These are phyloP conservation scores for Cystobasidium tubakii DNA, from an alignment of 768 basidiomycete species.

Conservation along the genomic window DNA sequence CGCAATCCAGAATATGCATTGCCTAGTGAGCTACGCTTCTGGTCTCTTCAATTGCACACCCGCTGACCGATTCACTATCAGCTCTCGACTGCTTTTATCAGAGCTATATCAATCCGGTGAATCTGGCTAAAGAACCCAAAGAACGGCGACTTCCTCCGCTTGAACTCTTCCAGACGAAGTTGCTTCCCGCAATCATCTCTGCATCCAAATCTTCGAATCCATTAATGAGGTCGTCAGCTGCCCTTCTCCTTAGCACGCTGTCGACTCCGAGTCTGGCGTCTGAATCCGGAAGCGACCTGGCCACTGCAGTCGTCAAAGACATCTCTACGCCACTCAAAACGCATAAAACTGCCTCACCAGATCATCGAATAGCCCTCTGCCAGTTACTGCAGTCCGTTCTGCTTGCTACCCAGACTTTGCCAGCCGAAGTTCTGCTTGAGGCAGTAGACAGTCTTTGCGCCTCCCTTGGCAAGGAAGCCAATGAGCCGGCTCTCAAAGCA, in stretches of 20 bases:
- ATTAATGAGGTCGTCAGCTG: conserved; percentile 48
- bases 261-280: conserved; percentile 30
- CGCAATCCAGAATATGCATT: conserved; percentile 76
- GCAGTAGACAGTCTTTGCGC: conserved; percentile 52
- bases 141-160: conserved; percentile 57
- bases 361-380: conserved; percentile 76
- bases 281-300: conserved; percentile 48
- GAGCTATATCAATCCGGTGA: conserved; percentile 52
- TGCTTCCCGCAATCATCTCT: conserved; percentile 45
- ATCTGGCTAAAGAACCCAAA: conserved; percentile 58
- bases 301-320: conserved; percentile 58
- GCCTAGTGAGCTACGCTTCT: conserved; percentile 40
- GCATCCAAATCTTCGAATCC: conserved; percentile 49
- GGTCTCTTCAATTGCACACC: background rate
- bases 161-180: conserved; percentile 52
- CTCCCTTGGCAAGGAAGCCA: conserved; percentile 67
- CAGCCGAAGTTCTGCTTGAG: conserved; percentile 53
- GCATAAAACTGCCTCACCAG: conserved; percentile 79
- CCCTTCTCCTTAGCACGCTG: conserved; percentile 46
- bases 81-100: conserved; percentile 43
- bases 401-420: conserved; percentile 49
- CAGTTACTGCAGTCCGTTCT: conserved; percentile 62
- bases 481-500: conserved; percentile 60
- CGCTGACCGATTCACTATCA: background rate
- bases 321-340: conserved; percentile 67